Evolutionary conservation across 139 green algal genomes (phyloP), one percentile per base, ranked within the genome.

Genomic region (Bryopsis sp.): DNA sequence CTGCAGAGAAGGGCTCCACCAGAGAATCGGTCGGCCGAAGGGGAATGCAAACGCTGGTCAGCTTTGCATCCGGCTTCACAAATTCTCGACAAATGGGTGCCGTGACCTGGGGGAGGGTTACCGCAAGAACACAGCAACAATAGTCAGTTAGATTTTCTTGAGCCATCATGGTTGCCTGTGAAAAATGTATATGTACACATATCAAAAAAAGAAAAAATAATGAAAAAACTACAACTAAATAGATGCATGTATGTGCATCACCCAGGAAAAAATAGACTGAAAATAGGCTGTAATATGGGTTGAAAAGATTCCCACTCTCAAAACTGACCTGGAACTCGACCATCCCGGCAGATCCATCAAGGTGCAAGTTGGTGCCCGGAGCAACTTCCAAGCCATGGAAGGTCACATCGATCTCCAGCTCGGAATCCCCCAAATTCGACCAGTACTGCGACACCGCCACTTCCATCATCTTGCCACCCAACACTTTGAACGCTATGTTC

Each of bases 1-100:
- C 36, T 5, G 1, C 39, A 32, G 5, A 8, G 57, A 90, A 77
- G 11, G 84, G 79, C 37, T 78, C 63, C 47, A 90, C 47, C 39
- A 64, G 38, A 3, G 77, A 28, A 34, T 86, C 81, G 22, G 67
- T 54, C 15, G 82, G 80, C 39, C 79, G 76, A 64, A 91, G 74
- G 1, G 83, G 81, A 37, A 87, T 84, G 60, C 62, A 70, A 36
- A 94, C 34, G 1, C 46, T 39, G 7, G 70, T 80, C 38, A 96
- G 78, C 48, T 82, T 84, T 36, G 76, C 83, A 26, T 74, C 70
- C 0, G 84, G 87, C 43, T 79, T 76, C 11, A 95, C 48, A 31
- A 72, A 75, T 71, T 91, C 85, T 4, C 72, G 68, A 28, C 82
- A 75, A 65, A 92, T 62, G 2, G 85, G 77, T 24, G 85, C 72